Evolutionary conservation across 1,284 basidiomycete species (phyloP), one percentile per base, ranked within the genome.

Genomic region (Amylostereum areolatum): DNA sequence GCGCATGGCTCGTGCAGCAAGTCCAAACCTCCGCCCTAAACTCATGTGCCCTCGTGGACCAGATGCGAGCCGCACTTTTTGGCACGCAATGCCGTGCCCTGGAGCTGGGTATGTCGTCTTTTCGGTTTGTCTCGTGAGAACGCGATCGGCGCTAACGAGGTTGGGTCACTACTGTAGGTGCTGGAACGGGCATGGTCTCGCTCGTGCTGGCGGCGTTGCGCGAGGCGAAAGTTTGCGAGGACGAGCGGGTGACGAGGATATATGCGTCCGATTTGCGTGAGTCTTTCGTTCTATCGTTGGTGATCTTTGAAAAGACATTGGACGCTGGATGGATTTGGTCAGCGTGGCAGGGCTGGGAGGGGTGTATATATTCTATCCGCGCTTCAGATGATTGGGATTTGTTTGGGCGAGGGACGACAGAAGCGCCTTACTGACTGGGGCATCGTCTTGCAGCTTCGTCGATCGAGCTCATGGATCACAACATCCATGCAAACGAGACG

Each of bases 141-240:
- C 10, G 24, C n/a, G 28, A 42, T 46, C 27, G 36, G 25, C n/a
- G 18, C n/a, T n/a, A n/a, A n/a, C n/a, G n/a, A n/a, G n/a, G n/a
- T n/a, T n/a, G n/a, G n/a, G n/a, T n/a, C 29, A 11, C 33, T 5
- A 29, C 36, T 41, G 9, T 56, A 89, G 91, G 91, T 40, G 80
- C 89, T 28, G 91, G 91, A 8, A 92, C 87, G 0, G 92, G 91
- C 5, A 77, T 93, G 5, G 83, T 91, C 8, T 80, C 86, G 0
- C 66, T 92, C n/a, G 75, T 77, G 2, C 62, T 92, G 1, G 75
- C 79, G 2, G 69, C 78, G 1, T 62, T 87, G 5, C 68, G 75
- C 33, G 72, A 73, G 11, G 54, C 49, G 3, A 36, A 54, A 29
- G 49, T 62, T 30, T 37, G 56, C 35, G 32, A 50, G 7, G 43